These are phyloP conservation scores for Claviceps capensis DNA, from an alignment of 2,329 filamentous ascomycete genomes.

Conservation along the genomic window DNA sequence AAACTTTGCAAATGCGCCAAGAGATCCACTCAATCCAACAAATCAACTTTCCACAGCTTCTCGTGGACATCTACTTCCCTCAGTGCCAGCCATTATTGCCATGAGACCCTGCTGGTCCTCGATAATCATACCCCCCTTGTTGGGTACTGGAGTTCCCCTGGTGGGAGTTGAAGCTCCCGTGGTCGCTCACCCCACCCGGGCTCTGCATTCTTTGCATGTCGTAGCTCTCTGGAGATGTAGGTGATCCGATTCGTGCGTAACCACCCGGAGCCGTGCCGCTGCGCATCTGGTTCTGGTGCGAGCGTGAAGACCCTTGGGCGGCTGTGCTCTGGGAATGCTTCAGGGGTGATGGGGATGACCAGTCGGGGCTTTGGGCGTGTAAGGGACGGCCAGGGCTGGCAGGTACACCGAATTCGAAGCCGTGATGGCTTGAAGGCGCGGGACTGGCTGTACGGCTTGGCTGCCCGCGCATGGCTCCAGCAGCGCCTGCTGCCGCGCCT, in stretches of 20 bases:
- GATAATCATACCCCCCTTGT: conserved; percentile 2
- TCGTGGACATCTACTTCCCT: not conserved
- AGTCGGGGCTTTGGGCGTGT: conserved; percentile 3
- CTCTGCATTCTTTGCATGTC: conserved; percentile 7
- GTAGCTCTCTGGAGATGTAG: conserved; percentile 6
- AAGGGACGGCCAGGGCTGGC: conserved; percentile 1
- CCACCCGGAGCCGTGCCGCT: conserved; percentile 3
- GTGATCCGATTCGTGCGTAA: conserved; percentile 7
- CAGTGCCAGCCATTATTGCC: conserved; percentile 1
- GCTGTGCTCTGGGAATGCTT: not conserved
- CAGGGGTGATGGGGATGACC: not conserved
- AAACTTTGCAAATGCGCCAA: not conserved
- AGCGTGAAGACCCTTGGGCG: not conserved
- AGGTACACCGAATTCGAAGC: conserved; percentile 9
- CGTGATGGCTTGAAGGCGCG: conserved; percentile 6
- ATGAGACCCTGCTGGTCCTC: not conserved
- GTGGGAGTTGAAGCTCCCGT: conserved; percentile 6
- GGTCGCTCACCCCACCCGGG: conserved; percentile 3
- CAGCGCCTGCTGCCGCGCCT: not conserved
- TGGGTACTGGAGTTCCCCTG: conserved; percentile 1
- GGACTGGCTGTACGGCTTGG: conserved; percentile 6
- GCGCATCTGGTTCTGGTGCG: conserved; percentile 5
- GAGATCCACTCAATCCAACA: not conserved
- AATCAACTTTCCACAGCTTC: not conserved
- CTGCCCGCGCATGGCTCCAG: not conserved